Evolutionary conservation across 2,329 filamentous ascomycete genomes (phyloP).

Genomic region (Lasiodiplodia sp.): DNA sequence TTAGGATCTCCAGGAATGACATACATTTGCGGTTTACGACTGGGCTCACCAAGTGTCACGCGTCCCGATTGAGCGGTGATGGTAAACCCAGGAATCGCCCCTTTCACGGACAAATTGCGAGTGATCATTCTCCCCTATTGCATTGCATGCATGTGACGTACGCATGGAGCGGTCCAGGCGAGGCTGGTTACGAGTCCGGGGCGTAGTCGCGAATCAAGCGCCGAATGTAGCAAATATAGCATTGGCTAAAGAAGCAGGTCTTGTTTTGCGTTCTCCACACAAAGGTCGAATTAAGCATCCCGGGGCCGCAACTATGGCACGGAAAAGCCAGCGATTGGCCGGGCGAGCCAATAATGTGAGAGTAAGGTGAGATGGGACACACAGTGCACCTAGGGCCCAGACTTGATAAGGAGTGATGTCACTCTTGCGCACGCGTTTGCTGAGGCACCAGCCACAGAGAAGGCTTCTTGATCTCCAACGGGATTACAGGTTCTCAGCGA

Average conservation of each 20-base stretch:
- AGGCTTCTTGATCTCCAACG: background rate
- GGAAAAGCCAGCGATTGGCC: slow-evolving; percentile 9
- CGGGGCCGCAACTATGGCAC: background rate
- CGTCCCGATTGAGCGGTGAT: background rate
- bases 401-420: background rate
- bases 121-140: background rate
- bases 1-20: background rate
- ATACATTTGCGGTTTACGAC: background rate
- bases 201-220: background rate
- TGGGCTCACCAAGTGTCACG: background rate
- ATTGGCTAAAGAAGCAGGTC: background rate
- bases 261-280: background rate
- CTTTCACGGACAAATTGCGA: background rate
- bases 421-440: slow-evolving; percentile 1
- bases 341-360: background rate
- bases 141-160: background rate
- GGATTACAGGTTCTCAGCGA: background rate
- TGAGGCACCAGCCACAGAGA: background rate
- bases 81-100: background rate
- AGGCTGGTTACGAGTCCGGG: background rate
- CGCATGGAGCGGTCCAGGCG: background rate
- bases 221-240: background rate
- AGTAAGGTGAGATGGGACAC: background rate
- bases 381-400: background rate
- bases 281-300: slow-evolving; percentile 14